These are phyloP conservation scores for Scutellaria galericulata DNA, from an alignment of 257 asterid genomes.

Conservation along the genomic window DNA sequence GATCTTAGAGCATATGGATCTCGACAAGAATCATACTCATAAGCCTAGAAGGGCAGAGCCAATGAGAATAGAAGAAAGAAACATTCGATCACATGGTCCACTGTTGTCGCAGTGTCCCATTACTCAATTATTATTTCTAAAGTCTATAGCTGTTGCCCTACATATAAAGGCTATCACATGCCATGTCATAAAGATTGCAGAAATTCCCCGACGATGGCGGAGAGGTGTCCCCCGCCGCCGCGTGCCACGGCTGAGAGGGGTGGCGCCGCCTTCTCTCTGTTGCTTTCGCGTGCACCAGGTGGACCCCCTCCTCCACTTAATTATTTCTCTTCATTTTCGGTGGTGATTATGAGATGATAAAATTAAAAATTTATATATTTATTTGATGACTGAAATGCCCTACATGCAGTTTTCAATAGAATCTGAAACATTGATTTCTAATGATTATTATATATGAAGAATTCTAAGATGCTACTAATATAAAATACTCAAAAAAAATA, in stretches of 20 bases:
- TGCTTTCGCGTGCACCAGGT: constrained; percentile 35
- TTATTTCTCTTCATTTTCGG: constrained; percentile 25
- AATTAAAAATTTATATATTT: background rate
- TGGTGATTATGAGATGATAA: constrained; percentile 26
- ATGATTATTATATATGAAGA: no score
- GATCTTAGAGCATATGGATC: no score
- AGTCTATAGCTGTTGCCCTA: constrained; percentile 31
- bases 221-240: constrained; percentile 21
- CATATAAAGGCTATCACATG: constrained; percentile 32
- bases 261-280: constrained; percentile 14
- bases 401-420: background rate
- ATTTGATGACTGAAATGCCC: constrained; percentile 31
- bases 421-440: background rate
- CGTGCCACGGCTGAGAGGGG: constrained; percentile 4
- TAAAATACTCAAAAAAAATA: no score
- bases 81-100: constrained; percentile 25
- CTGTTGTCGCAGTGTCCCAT: constrained; percentile 15
- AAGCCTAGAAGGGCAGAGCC: background rate
- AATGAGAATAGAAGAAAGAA: background rate
- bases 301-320: constrained; percentile 29
- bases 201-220: constrained; percentile 18
- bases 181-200: constrained; percentile 9
- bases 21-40: no score
- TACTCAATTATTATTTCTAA: constrained; percentile 16
- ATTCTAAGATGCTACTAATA: no score